A percentile compares a stretch with the other conserved stretches of the same genome.
These are phyloP conservation scores for Lomentospora prolificans DNA, from an alignment of 2,329 filamentous ascomycete genomes.

Conservation along the genomic window DNA sequence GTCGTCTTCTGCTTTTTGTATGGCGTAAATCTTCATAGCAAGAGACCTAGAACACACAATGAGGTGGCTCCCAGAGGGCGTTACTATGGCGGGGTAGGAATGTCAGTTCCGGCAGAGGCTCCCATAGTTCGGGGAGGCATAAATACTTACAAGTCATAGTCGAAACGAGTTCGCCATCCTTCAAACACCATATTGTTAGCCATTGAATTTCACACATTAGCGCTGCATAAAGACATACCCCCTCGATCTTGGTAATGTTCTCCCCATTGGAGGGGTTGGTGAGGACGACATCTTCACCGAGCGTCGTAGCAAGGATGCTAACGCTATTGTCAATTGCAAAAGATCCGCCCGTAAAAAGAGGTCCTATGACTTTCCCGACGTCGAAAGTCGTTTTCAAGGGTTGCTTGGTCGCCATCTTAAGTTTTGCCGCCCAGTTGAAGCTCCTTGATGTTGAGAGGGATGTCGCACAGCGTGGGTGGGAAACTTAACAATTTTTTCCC, in stretches of 20 bases:
- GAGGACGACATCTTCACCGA: conserved; percentile 87
- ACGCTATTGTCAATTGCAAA: conserved; percentile 75
- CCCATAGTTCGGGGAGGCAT: background rate
- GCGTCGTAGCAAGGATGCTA: conserved; percentile 71
- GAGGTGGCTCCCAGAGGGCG: conserved; percentile 78
- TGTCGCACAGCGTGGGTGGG: background rate
- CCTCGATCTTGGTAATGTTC: conserved; percentile 78
- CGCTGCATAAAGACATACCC: conserved; percentile 42
- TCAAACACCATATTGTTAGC: conserved; percentile 15
- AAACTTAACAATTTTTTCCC: background rate
- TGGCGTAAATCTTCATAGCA: conserved; percentile 82
- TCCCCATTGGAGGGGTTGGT: conserved; percentile 76
- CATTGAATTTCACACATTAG: background rate
- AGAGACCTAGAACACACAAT: conserved; percentile 91
- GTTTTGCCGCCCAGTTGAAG: background rate
- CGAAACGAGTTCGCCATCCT: conserved; percentile 75
- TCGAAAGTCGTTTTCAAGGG: conserved; percentile 83
- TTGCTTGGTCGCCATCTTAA: conserved; percentile 49
- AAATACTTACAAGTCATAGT: conserved; percentile 50
- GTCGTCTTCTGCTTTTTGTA: conserved; percentile 50
- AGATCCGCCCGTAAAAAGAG: conserved; percentile 87
- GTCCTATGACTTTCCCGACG: conserved; percentile 70
- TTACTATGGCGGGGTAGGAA: conserved; percentile 44
- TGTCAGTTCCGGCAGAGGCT: conserved; percentile 11
- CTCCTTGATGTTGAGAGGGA: background rate